Evolutionary conservation across 179 eudicot genomes (phyloP).

Genomic region (Amaranthus tricolor): DNA sequence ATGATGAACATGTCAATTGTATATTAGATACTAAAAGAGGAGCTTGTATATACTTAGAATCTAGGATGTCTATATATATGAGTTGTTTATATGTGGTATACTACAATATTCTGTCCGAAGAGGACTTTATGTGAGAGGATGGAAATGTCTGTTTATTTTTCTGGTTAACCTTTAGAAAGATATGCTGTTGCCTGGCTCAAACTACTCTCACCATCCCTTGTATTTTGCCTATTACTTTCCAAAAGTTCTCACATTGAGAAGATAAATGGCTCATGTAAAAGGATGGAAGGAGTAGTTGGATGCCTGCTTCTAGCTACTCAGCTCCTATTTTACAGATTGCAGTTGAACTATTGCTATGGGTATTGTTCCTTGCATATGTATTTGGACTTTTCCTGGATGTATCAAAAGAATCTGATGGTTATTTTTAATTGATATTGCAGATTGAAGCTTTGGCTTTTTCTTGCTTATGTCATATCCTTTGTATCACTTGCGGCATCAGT

Average conservation of each 20-base stretch:
- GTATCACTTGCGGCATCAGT: constrained; percentile 95
- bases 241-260: no score
- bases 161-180: background rate
- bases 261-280: no score
- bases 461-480: constrained; percentile 86
- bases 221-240: background rate
- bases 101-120: background rate
- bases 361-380: background rate
- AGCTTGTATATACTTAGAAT: background rate
- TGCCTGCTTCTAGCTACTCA: background rate
- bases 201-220: background rate
- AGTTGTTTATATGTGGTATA: background rate
- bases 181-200: background rate
- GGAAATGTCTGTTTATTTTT: background rate
- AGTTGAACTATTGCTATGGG: background rate
- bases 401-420: background rate
- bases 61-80: background rate
- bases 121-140: background rate
- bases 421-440: constrained; percentile 36
- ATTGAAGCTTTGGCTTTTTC: constrained; percentile 94
- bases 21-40: background rate
- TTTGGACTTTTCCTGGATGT: background rate
- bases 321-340: background rate
- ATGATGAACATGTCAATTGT: background rate
- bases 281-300: no score